These are phyloP conservation scores for Ambrosiella xylebori DNA, from an alignment of 2,329 filamentous ascomycete genomes.

Conservation along the genomic window DNA sequence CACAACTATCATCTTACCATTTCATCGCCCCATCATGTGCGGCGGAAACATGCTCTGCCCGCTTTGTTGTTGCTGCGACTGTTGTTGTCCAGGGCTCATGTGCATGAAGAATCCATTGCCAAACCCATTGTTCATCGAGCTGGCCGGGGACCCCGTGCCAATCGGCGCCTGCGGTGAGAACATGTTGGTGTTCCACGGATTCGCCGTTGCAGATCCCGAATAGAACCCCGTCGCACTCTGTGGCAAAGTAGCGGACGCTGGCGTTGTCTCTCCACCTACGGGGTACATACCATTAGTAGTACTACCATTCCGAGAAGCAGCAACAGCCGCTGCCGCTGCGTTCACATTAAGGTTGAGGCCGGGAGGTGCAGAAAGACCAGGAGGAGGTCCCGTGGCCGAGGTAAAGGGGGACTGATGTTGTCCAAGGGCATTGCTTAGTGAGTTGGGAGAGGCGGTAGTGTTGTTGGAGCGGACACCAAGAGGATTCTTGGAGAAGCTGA, in stretches of 20 bases:
- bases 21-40: conserved; percentile 22
- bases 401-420: conserved; percentile 41
- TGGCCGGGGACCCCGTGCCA: not conserved
- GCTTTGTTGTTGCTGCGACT: not conserved
- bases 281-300: not conserved
- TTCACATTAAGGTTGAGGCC: conserved; percentile 26
- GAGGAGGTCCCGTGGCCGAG: conserved; percentile 59
- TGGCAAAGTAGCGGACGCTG: conserved; percentile 3
- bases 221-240: conserved; percentile 6
- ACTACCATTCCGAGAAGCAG: conserved; percentile 14
- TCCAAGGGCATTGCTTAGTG: conserved; percentile 25
- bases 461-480: conserved; percentile 60
- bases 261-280: not conserved
- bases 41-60: conserved; percentile 15
- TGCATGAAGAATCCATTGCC: not conserved
- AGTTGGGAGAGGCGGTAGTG: conserved; percentile 18
- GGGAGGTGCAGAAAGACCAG: conserved; percentile 60
- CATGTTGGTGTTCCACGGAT: conserved; percentile 11
- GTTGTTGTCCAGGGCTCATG: not conserved
- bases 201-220: conserved; percentile 6
- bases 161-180: not conserved
- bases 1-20: not conserved
- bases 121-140: not conserved
- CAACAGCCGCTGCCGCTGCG: conserved; percentile 16
- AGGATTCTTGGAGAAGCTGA: conserved; percentile 96